Conservation (phyloP, 495 filamentous ascomycete species). For the Rusavskia elegans region DNA sequence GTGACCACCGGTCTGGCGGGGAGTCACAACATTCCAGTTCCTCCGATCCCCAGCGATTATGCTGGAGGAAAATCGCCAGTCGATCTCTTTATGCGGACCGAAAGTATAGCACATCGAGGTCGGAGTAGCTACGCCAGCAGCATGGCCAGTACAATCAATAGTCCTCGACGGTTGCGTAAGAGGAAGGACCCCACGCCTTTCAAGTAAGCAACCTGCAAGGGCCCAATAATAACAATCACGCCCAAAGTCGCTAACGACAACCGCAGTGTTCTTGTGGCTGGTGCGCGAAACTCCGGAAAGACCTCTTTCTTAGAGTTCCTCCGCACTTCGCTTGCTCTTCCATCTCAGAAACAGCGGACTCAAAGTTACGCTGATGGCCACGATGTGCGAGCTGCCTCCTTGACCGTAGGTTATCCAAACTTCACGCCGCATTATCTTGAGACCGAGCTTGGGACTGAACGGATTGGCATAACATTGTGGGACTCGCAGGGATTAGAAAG, state of each 20-base stretch:
- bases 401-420: slow-evolving; percentile 36
- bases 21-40: slow-evolving; percentile 18
- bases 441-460: slow-evolving; percentile 85
- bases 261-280: slow-evolving; percentile 76
- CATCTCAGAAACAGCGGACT: slow-evolving; percentile 52
- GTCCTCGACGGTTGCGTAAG: slow-evolving; percentile 76
- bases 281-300: slow-evolving; percentile 80
- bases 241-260: slow-evolving; percentile 1
- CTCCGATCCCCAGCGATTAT: slow-evolving; percentile 30
- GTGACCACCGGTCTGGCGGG: not conserved
- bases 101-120: slow-evolving; percentile 95
- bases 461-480: slow-evolving; percentile 88
- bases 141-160: slow-evolving; percentile 82
- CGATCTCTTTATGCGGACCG: slow-evolving; percentile 66
- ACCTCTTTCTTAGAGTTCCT: slow-evolving; percentile 96
- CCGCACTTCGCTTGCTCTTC: slow-evolving; percentile 63
- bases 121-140: slow-evolving; percentile 95
- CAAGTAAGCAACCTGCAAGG: slow-evolving; percentile 50
- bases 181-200: slow-evolving; percentile 96
- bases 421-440: slow-evolving; percentile 83
- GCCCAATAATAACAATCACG: slow-evolving; percentile 5
- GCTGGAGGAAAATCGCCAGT: slow-evolving; percentile 19
- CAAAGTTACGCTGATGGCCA: slow-evolving; percentile 33
- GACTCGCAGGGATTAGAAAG: slow-evolving; percentile 89
- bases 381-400: slow-evolving; percentile 26